These are phyloP conservation scores for Turnera subulata DNA, from an alignment of 345 rosid species.

Conservation along the genomic window DNA sequence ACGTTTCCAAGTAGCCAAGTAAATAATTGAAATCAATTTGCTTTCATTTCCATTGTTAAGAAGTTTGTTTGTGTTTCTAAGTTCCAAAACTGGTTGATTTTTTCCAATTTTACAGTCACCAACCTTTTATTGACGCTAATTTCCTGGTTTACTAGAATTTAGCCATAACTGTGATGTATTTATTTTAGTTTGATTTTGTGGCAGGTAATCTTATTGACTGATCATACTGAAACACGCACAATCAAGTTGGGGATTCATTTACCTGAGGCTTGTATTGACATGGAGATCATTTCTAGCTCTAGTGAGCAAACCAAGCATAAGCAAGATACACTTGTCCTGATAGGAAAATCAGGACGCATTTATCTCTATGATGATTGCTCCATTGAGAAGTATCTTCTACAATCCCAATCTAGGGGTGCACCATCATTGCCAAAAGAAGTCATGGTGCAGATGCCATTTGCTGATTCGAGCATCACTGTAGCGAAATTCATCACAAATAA, in stretches of 20 bases:
- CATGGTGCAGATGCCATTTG: conserved; percentile 54
- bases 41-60: no score
- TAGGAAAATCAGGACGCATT: conserved; percentile 79
- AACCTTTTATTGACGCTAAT: no score
- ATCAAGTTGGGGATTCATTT: conserved; percentile 68
- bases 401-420: conserved; percentile 63
- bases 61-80: no score
- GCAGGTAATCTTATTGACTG: conserved; percentile 72
- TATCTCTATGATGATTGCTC: conserved; percentile 65
- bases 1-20: no score
- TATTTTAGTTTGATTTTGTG: conserved; percentile 1
- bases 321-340: conserved; percentile 48
- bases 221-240: conserved; percentile 68
- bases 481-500: conserved; percentile 53
- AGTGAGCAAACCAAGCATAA: conserved; percentile 59
- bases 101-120: no score
- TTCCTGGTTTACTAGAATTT: background rate
- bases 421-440: conserved; percentile 78
- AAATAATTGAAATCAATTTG: no score
- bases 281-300: conserved; percentile 58
- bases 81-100: no score
- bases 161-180: background rate
- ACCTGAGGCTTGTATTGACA: conserved; percentile 69
- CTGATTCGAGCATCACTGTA: conserved; percentile 59
- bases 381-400: conserved; percentile 82